A percentile compares a stretch with the other conserved stretches of the same genome.
Conservation (phyloP, 169 alveolate genomes). For the Plasmodium gallinaceum region DNA sequence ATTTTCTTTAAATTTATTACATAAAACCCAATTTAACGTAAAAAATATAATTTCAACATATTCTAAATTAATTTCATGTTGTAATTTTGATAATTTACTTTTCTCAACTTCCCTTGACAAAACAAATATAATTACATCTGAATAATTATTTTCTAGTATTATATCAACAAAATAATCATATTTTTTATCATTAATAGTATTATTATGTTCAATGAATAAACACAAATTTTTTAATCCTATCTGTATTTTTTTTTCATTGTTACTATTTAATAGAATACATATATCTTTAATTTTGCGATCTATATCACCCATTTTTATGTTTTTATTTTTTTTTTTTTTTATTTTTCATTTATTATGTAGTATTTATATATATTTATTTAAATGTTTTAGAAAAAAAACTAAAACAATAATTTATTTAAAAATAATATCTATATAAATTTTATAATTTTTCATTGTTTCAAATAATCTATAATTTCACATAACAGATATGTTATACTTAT, state of each 20-base stretch:
- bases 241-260: constrained; percentile 23
- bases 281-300: constrained; percentile 15
- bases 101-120: constrained; percentile 21
- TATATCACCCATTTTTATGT: constrained; percentile 6
- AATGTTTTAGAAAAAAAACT: too few species aligned
- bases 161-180: constrained; percentile 19
- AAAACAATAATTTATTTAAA: too few species aligned
- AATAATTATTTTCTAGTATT: constrained; percentile 44
- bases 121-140: constrained; percentile 18
- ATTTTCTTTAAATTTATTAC: constrained; percentile 9
- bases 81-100: constrained; percentile 4
- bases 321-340: neutral
- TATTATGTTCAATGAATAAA: constrained; percentile 21
- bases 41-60: constrained; percentile 59
- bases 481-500: too few species aligned
- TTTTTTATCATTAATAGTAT: constrained; percentile 11
- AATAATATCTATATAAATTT: too few species aligned
- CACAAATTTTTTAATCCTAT: constrained; percentile 33
- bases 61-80: constrained; percentile 8
- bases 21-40: constrained; percentile 62
- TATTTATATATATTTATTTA: neutral
- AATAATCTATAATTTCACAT: too few species aligned
- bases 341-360: neutral
- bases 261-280: constrained; percentile 35
- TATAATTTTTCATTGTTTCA: too few species aligned